These are phyloP conservation scores for Colletotrichum eleusines DNA, from an alignment of 2,329 filamentous ascomycete species.

Conservation along the genomic window DNA sequence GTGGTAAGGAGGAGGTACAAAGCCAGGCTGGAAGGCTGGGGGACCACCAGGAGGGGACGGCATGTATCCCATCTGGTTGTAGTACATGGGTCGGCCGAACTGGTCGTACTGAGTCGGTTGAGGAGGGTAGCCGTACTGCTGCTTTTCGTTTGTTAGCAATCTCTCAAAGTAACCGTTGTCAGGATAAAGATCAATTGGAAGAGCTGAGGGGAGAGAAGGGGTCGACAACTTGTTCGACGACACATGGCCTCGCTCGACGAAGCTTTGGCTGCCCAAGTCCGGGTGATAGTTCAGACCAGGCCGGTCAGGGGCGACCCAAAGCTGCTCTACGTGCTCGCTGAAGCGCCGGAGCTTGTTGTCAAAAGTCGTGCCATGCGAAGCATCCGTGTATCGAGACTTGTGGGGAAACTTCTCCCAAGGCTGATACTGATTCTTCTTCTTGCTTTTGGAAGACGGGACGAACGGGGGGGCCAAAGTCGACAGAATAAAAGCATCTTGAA, in stretches of 20 bases:
- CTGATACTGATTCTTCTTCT: slow-evolving; percentile 49
- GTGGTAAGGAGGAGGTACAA: slow-evolving; percentile 55
- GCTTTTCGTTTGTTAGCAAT: slow-evolving; percentile 77
- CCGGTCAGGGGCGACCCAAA: slow-evolving; percentile 45
- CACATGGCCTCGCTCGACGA: slow-evolving; percentile 47
- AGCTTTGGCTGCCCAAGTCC: slow-evolving; percentile 42
- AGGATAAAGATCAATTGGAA: slow-evolving; percentile 72
- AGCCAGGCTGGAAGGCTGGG: slow-evolving; percentile 61
- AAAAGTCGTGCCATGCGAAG: slow-evolving; percentile 50
- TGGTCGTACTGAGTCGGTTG: slow-evolving; percentile 56
- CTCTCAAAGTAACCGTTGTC: slow-evolving; percentile 78
- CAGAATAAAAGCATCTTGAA: slow-evolving; percentile 48
- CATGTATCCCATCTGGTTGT: slow-evolving; percentile 65
- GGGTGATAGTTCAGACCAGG: slow-evolving; percentile 24
- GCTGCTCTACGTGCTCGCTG: slow-evolving; percentile 60
- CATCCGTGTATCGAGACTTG: slow-evolving; percentile 53
- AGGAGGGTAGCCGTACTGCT: slow-evolving; percentile 71
- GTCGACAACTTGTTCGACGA: slow-evolving; percentile 23
- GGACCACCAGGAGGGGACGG: slow-evolving; percentile 47
- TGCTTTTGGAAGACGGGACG: slow-evolving; percentile 53
- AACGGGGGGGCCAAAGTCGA: slow-evolving; percentile 17
- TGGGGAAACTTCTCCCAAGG: slow-evolving; percentile 58
- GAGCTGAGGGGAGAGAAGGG: slow-evolving; percentile 41
- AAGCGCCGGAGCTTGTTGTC: slow-evolving; percentile 54
- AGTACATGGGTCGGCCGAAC: slow-evolving; percentile 56